Conservation (phyloP, 257 asterid species). For the Solanum arcanum region DNA sequence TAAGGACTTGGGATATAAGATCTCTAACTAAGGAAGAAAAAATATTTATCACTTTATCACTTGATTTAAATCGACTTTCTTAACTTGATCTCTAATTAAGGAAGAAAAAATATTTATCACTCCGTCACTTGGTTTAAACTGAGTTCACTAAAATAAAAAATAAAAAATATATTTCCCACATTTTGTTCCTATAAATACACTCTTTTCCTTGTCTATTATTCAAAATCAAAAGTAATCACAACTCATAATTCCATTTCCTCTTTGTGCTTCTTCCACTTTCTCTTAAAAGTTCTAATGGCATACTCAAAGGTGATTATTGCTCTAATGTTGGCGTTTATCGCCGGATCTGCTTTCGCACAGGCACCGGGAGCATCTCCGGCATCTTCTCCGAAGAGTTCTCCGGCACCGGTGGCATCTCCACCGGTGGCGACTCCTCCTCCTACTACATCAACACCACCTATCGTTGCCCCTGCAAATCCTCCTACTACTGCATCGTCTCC, state of each 20-base stretch:
- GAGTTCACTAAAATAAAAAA: background rate
- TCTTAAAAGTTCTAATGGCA: constrained; percentile 10
- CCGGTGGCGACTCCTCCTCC: constrained; percentile 5
- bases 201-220: background rate
- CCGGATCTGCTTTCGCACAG: constrained; percentile 35
- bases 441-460: background rate
- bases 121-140: too few species aligned
- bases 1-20: too few species aligned
- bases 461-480: constrained; percentile 12
- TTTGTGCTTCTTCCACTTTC: background rate
- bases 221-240: background rate
- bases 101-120: too few species aligned
- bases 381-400: constrained; percentile 24
- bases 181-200: background rate
- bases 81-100: background rate
- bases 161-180: too few species aligned
- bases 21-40: background rate
- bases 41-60: too few species aligned
- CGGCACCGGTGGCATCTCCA: constrained; percentile 9
- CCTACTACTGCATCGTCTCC: constrained; percentile 3
- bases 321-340: constrained; percentile 21
- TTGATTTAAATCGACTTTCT: background rate
- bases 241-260: background rate
- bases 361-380: constrained; percentile 38
- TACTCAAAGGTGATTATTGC: constrained; percentile 5